Evolutionary conservation across 805 yeast species (phyloP), one percentile per base, ranked within the genome.

Genomic region (Candida hispaniensis): DNA sequence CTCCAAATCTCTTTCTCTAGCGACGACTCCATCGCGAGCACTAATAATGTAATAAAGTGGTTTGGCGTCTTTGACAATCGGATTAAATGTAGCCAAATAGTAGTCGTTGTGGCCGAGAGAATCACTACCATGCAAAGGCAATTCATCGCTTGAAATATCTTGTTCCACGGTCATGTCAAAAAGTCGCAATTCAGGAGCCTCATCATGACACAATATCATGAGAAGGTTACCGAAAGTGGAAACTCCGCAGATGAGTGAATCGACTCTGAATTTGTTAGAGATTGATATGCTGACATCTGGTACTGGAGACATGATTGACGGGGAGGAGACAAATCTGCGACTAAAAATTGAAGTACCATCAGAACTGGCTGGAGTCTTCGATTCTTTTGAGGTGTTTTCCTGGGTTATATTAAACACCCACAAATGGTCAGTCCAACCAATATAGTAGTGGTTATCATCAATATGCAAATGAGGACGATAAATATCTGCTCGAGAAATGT

Each of bases 381-480:
- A 13, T 10, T 16, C 18, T 21, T 26, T 18, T n/a, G 10, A 8
- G 44, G 29, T 27, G 46, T 53, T 26, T 39, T 44, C 40, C 55
- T 39, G 5, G 5, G 67, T 61, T 6, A 73, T 56, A 41, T 73
- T 64, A 21, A 83, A 56, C 13, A 67, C 59, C 93, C 94, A 86
- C 3, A 88, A 62, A 43, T 74, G 69, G 42, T 72, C 66, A 3
- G 73, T 79, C 97, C 97, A 91, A 0, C 86, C 93, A 15, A 91
- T 66, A 1, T 80, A 55, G 7, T 83, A 60, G 41, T 80, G 55
- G 49, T 77, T 79, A 2, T 57, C 46, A 76, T 93, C 0, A 76
- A 73, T 36, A 66, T 65, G 39, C 71, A 72, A 3, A 80, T 67
- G 67, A 0, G 97, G 96, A 74, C 91, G 75, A 47, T 78, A 82